Base-by-base conservation (phyloP, 768 basidiomycete species). In the Hygrophorus pudorinus region DNA sequence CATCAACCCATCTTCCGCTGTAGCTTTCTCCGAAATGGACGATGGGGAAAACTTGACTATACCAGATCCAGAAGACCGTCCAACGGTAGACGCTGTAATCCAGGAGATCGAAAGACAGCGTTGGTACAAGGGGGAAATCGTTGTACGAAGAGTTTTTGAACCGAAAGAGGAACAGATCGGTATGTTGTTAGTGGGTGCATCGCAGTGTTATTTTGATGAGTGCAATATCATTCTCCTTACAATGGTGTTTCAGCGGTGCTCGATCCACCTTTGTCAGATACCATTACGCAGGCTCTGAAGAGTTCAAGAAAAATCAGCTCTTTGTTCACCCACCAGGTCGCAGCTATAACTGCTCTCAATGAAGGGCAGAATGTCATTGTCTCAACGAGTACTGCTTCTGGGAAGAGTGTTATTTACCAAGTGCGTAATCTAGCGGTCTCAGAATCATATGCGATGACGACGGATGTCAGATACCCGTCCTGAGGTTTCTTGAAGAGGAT, bases 381-480 rank as follows among this genome's bases (percentile, higher is more conserved):
- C 21, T 91, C 88, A 4, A 93, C 90, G 0, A 83, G 81, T 50
- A 94, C 91, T 6, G 89, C 90, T 5, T 90, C 87, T 3, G 88
- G 88, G 2, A 91, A 90, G 64, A 89, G 85, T 61, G 65, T 89
- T 11, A 87, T 90, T 34, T 91, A 89, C 58, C 87, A 90, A 66
- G 86, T 81, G 46, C 27, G 12, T 20, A 14, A 7, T 28, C 20
- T 34, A 38, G 5, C n/a, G 37, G 3, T 29, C 30, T 45, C 42
- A 30, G 38, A 8, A 27, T 10, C 5, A 7, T 3, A 29, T 39
- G 10, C 13, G 21, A 2, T 38, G 16, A 24, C 18, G 35, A 17
- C 17, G 1, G n/a, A 17, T 29, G 20, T 37, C 42, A 89, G 83
- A 72, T 90, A 16, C 89, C 90, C 0, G 55, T 88, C 4, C 59